Evolutionary conservation across 176 grass and related monocot genomes (phyloP).

Genomic region (Juncus inflexus): DNA sequence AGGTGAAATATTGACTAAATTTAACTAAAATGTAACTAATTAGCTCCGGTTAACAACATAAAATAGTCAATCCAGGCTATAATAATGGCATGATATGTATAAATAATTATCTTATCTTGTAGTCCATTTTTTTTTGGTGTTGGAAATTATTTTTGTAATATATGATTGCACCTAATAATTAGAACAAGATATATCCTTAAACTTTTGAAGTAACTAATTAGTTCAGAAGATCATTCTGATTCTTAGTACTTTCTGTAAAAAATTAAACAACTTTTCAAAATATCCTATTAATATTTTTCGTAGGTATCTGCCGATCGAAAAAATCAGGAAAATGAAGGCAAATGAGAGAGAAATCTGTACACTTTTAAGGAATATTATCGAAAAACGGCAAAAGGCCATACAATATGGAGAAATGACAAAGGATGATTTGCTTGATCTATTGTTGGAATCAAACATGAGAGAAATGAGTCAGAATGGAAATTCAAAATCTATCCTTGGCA

Average conservation of each 20-base stretch:
- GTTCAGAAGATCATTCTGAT: too few species aligned
- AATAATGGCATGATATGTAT: too few species aligned
- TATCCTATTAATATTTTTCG: background rate
- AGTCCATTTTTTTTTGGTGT: background rate
- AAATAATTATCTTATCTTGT: too few species aligned
- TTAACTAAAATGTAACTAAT: background rate
- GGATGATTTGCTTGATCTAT: slow-evolving; percentile 42
- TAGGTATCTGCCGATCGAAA: slow-evolving; percentile 42
- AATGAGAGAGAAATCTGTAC: slow-evolving; percentile 34
- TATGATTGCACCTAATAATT: background rate
- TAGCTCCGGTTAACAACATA: background rate
- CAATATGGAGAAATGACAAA: slow-evolving; percentile 13
- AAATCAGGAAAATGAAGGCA: slow-evolving; percentile 40
- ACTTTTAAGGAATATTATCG: slow-evolving; percentile 36
- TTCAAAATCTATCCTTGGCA: slow-evolving; percentile 23
- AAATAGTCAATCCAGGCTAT: too few species aligned
- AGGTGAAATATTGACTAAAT: background rate
- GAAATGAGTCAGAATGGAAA: slow-evolving; percentile 13
- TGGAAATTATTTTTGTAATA: background rate
- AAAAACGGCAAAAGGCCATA: slow-evolving; percentile 35
- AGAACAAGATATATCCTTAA: too few species aligned
- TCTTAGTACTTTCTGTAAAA: too few species aligned
- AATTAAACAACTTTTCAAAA: background rate
- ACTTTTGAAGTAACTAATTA: too few species aligned
- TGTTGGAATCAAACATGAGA: slow-evolving; percentile 47